Base-by-base conservation (phyloP, 257 asterid species). In the Ocimum tenuiflorum region DNA sequence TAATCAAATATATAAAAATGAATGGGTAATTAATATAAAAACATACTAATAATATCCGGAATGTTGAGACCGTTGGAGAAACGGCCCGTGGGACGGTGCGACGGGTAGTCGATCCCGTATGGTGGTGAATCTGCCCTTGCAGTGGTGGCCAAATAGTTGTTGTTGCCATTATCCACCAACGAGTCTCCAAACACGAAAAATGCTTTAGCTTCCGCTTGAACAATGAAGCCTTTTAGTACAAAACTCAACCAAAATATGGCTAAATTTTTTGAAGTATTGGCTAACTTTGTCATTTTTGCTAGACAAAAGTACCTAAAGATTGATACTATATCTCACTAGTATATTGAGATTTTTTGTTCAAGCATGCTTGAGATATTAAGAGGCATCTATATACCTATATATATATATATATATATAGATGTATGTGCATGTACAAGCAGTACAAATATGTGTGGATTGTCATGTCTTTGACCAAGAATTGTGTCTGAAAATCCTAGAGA, bases 171-270 rank as follows among this genome's bases (percentile, higher is more conserved):
- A 65, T 79, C 84, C 17, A 79, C 84, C 52, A 79, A 58, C 0
- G 84, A 79, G 66, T 79, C 84, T 9, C 84, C 84, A 6, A 79
- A 79, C 64, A 79, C 84, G 4, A 79, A 79, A 17, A 79, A 79
- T 0, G 84, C 84, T 39, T 22, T 73, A 0, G 58, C 71, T 63
- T 73, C 68, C 0, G 60, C 68, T 8, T 1, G 41, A 50, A 15
- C 15, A 3, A 15, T 13, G 10, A 23, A 13, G 19, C 19, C 14
- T 11, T 55, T 63, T 4, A 68, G 3, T 14, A 43, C 19, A 27
- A 70, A 70, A 3, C 70, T 5, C 12, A 69, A 42, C 17, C 49
- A 63, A 10, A 70, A 35, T 4, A 60, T 41, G 13, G 56, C 10
- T 0, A 61, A 24, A 15, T 27, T 6, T 41, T 27, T 33, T 6